Base-by-base conservation (phyloP, 2,329 filamentous ascomycete genomes). In the Metarhizium sp. region DNA sequence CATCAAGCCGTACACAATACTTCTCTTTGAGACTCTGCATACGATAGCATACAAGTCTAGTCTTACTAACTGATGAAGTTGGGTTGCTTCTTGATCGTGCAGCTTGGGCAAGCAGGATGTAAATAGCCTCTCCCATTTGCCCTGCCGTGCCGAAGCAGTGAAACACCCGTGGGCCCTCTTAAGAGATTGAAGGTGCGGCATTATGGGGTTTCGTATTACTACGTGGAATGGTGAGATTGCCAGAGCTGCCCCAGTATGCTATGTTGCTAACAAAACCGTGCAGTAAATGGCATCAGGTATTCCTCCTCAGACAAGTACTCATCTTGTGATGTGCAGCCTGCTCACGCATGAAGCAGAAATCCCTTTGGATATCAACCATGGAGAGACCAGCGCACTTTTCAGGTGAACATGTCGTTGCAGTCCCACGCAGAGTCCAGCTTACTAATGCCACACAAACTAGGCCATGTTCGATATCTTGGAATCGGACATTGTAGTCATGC, bases 381-480 rank as follows among this genome's bases (percentile, higher is more conserved):
- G 89, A 78, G 85, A 60, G 81, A 85, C 58, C 82, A 82, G 52
- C 80, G 82, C 61, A 85, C 82, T 2, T 91, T 88, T 63, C 78
- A 86, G 71, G 87, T 87, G 67, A 51, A 64, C 25, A n/a, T 36
- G 36, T 6, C 42, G 20, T 42, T 47, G 20, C 7, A 32, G 36
- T 18, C 45, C 29, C 30, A 11, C 32, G 16, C 34, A 48, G 38
- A n/a, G 29, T 50, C n/a, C n/a, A 47, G 38, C 38, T 53, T 34
- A 47, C 36, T 50, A 18, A 18, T 30, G n/a, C 43, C 25, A 46
- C 48, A 43, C 29, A 16, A 38, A 51, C 2, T 57, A 90, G 86
- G 80, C 86, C 61, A 97, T 97, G 94, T 97, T 99, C 71, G 89
- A 96, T 62, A 88, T 87, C 47, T 80, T 99, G 6, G 88, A 94